A percentile compares a stretch with the other conserved stretches of the same genome.
These are phyloP conservation scores for Hyphopichia wangnamkhiaoensis DNA, from an alignment of 1,139 yeast species.

Conservation along the genomic window DNA sequence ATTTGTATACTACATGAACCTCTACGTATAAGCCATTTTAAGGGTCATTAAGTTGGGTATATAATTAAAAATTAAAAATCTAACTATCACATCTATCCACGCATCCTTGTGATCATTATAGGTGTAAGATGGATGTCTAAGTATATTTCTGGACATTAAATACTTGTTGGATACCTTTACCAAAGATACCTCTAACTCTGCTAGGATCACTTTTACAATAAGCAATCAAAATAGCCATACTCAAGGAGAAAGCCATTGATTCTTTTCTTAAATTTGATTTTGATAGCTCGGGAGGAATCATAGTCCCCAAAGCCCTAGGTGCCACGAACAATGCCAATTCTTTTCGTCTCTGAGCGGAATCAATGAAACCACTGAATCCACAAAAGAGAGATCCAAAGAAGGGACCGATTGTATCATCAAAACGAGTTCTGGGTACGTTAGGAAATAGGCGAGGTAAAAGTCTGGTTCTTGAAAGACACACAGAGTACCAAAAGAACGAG, in stretches of 20 bases:
- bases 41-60: too few species aligned
- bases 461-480: constrained; percentile 34
- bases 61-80: too few species aligned
- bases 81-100: too few species aligned
- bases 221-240: constrained; percentile 38
- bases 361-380: constrained; percentile 38
- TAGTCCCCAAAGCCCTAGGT: constrained; percentile 39
- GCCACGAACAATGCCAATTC: constrained; percentile 44
- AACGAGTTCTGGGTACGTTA: constrained; percentile 22
- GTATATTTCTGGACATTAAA: constrained; percentile 18
- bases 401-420: constrained; percentile 34
- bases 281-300: constrained; percentile 30
- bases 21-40: too few species aligned
- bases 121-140: constrained; percentile 3
- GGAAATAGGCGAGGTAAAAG: constrained; percentile 33
- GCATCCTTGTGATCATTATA: too few species aligned
- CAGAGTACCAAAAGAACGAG: constrained; percentile 38
- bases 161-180: constrained; percentile 27
- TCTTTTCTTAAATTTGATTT: constrained; percentile 27
- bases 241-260: constrained; percentile 29
- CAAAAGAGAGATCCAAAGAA: constrained; percentile 31
- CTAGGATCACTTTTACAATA: constrained; percentile 27
- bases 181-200: constrained; percentile 38
- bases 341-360: constrained; percentile 34
- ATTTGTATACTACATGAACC: too few species aligned